Conservation (phyloP, 148 eudicot genomes). For the Vaccinium darrowii region DNA sequence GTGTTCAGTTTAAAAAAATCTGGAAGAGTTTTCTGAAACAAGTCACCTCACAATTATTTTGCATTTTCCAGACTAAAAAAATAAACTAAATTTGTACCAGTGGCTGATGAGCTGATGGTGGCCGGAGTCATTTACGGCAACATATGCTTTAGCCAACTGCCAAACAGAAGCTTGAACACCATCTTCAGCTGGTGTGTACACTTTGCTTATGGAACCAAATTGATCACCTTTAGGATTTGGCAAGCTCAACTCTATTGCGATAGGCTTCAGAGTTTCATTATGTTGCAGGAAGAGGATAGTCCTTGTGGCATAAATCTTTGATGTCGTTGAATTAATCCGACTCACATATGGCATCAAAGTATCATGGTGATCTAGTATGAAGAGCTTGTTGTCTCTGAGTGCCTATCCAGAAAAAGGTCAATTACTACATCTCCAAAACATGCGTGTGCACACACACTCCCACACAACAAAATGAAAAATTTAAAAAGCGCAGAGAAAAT, state of each 20-base stretch:
- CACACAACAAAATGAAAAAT: no score
- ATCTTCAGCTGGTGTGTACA: constrained; percentile 26
- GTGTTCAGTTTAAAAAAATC: neutral
- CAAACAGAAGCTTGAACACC: constrained; percentile 38
- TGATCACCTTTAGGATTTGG: constrained; percentile 18
- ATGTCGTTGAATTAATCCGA: constrained; percentile 23
- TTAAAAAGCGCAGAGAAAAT: no score
- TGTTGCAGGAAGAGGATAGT: constrained; percentile 27
- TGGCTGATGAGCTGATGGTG: constrained; percentile 46
- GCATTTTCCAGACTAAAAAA: neutral
- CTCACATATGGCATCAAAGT: constrained; percentile 27
- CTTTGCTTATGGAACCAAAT: constrained; percentile 21
- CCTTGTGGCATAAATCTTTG: constrained; percentile 30
- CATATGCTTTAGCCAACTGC: constrained; percentile 51
- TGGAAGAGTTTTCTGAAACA: neutral
- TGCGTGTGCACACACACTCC: neutral
- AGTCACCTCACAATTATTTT: neutral
- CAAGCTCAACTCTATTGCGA: constrained; percentile 25
- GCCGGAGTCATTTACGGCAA: constrained; percentile 45
- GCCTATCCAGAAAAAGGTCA: constrained; percentile 15
- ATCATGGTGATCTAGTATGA: constrained; percentile 32
- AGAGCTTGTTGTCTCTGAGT: constrained; percentile 21
- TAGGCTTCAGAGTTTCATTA: constrained; percentile 20
- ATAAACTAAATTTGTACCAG: constrained; percentile 22
- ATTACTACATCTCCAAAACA: neutral